Evolutionary conservation across 2,329 filamentous ascomycete genomes (phyloP).

Genomic region (Aphanoascus verrucosus): DNA sequence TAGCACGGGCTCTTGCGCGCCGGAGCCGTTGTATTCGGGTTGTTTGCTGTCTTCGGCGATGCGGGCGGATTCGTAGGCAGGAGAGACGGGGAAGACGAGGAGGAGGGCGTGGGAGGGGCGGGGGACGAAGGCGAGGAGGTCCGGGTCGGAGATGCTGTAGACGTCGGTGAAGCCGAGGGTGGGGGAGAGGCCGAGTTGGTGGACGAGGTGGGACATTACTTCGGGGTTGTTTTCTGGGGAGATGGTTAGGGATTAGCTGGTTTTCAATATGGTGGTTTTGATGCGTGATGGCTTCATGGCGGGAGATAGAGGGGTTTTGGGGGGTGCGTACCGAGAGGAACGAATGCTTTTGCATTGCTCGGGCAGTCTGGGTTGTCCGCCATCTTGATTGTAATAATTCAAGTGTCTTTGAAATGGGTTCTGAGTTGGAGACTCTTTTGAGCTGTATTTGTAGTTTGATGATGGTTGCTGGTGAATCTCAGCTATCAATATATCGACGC

Average conservation of each 20-base stretch:
- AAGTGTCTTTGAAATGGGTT: neutral
- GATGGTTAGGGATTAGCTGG: neutral
- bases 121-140: slow-evolving; percentile 75
- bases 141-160: slow-evolving; percentile 76
- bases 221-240: slow-evolving; percentile 63
- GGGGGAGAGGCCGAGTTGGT: slow-evolving; percentile 71
- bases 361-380: slow-evolving; percentile 28
- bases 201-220: slow-evolving; percentile 74
- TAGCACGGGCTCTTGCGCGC: slow-evolving; percentile 61
- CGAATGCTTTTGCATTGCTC: slow-evolving; percentile 37
- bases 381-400: slow-evolving; percentile 19
- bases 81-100: slow-evolving; percentile 78
- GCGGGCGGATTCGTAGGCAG: slow-evolving; percentile 67
- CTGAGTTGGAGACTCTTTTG: neutral
- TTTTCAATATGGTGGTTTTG: neutral
- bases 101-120: slow-evolving; percentile 80
- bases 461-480: neutral
- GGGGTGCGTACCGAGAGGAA: slow-evolving; percentile 37
- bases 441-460: neutral
- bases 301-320: neutral
- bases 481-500: neutral
- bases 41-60: slow-evolving; percentile 57
- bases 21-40: slow-evolving; percentile 56
- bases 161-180: slow-evolving; percentile 77
- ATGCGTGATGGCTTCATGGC: neutral